Percentiles rank a stretch among this genome's conserved stretches.
Conservation (phyloP, 192 early-diverging fungal species). For the Rhizophagus sp. region DNA sequence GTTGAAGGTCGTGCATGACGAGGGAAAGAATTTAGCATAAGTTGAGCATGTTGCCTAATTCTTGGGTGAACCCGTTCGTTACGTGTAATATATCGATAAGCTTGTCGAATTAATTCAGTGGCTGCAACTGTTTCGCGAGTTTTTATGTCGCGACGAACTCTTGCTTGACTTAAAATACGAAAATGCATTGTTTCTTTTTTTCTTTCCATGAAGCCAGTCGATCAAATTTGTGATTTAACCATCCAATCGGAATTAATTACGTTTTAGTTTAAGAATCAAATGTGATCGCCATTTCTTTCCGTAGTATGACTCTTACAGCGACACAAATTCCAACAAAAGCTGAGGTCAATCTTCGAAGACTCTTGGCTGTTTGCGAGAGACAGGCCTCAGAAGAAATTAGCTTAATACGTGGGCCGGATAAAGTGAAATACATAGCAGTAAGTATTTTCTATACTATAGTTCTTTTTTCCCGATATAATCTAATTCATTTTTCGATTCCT, state of each 20-base stretch:
- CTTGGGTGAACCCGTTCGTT: constrained; percentile 74
- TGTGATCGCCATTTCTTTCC: too few species aligned
- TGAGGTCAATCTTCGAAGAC: constrained; percentile 25
- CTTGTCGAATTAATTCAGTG: constrained; percentile 71
- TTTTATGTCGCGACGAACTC: constrained; percentile 70
- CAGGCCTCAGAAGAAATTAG: constrained; percentile 26
- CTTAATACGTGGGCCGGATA: constrained; percentile 29
- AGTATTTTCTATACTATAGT: background rate
- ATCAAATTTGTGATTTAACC: too few species aligned
- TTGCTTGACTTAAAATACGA: constrained; percentile 39
- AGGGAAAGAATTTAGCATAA: constrained; percentile 68
- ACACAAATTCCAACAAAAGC: constrained; percentile 17
- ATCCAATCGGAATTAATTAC: too few species aligned
- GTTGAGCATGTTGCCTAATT: constrained; percentile 76
- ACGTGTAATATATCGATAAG: constrained; percentile 74
- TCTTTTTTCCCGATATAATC: background rate
- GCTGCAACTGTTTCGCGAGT: constrained; percentile 65
- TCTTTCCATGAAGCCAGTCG: background rate
- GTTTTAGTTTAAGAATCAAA: too few species aligned
- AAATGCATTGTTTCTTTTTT: constrained; percentile 9
- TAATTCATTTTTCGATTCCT: background rate
- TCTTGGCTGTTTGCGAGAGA: constrained; percentile 24
- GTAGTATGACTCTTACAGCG: background rate
- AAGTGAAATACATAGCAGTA: constrained; percentile 28
- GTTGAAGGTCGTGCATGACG: constrained; percentile 61